Conservation (phyloP, 2,329 filamentous ascomycete species). For the Colletotrichum sp. region DNA sequence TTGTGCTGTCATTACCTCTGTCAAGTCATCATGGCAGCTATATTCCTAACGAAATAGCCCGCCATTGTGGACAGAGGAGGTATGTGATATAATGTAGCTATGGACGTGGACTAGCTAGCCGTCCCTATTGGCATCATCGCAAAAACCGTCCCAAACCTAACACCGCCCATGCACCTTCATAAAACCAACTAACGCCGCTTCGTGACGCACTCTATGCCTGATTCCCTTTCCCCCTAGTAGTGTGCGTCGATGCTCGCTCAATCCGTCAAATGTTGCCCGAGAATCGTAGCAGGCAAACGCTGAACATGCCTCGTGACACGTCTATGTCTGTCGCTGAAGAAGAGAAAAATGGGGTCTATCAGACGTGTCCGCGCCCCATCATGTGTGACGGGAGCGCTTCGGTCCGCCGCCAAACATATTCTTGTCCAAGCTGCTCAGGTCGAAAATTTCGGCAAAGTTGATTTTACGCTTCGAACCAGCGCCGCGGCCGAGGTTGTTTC, state of each 20-base stretch:
- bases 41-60: not conserved
- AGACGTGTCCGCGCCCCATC: not conserved
- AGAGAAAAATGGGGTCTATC: not conserved
- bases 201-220: slow-evolving; percentile 13
- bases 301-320: not conserved
- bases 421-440: slow-evolving; percentile 69
- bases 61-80: not conserved
- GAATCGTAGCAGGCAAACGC: slow-evolving; percentile 1
- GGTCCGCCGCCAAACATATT: slow-evolving; percentile 56
- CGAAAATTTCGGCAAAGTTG: slow-evolving; percentile 78
- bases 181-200: slow-evolving; percentile 19
- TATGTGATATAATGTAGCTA: slow-evolving; percentile 16
- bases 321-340: not conserved
- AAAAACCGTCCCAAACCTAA: slow-evolving; percentile 19
- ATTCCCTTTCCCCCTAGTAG: not conserved
- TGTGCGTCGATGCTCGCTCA: slow-evolving; percentile 20
- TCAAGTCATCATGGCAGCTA: not conserved
- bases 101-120: slow-evolving; percentile 21
- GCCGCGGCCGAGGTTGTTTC: slow-evolving; percentile 60
- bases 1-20: not conserved
- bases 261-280: slow-evolving; percentile 12
- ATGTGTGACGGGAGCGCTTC: slow-evolving; percentile 58
- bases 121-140: slow-evolving; percentile 19
- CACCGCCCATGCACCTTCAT: slow-evolving; percentile 19
- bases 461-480: slow-evolving; percentile 76